A percentile compares a stretch with the other conserved stretches of the same genome.
phyloP scores from a whole-genome alignment of 495 filamentous ascomycete species.

The Annulohypoxylon maeteangense region DNA sequence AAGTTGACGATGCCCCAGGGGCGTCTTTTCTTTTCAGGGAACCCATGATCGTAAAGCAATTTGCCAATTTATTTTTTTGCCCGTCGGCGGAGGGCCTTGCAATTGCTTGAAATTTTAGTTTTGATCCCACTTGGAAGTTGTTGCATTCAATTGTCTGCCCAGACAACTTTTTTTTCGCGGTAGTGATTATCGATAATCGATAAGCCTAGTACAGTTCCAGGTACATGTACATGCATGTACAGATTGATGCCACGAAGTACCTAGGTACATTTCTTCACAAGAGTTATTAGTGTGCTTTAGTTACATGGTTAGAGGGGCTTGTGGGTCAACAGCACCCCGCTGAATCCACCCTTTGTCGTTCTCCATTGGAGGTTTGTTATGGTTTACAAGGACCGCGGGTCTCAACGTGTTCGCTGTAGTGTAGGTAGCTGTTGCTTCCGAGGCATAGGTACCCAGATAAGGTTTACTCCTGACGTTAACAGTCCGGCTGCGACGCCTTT shows the following conservation, averaged over 20 bases:
- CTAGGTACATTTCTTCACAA: neutral
- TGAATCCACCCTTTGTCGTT: neutral
- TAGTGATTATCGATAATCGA: conserved; percentile 39
- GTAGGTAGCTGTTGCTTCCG: conserved; percentile 28
- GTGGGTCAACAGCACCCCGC: conserved; percentile 9
- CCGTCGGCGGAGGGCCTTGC: neutral
- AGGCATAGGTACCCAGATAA: conserved; percentile 13
- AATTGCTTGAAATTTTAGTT: conserved; percentile 7
- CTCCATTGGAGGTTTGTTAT: conserved; percentile 8
- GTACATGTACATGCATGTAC: too few species aligned
- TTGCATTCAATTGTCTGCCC: conserved; percentile 10
- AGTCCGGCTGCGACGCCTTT: conserved; percentile 2
- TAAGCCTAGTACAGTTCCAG: conserved; percentile 16
- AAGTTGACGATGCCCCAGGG: conserved; percentile 52
- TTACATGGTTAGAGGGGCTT: neutral
- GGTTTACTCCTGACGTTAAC: conserved; percentile 3
- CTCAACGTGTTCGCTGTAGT: conserved; percentile 11
- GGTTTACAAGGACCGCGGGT: conserved; percentile 16
- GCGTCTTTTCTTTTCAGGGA: conserved; percentile 61
- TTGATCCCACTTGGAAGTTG: conserved; percentile 17
- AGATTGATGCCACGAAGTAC: neutral
- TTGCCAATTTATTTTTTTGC: conserved; percentile 3
- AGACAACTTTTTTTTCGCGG: conserved; percentile 38
- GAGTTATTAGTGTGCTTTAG: neutral
- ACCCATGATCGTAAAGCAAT: conserved; percentile 50